Conservation (phyloP, 345 rosid genomes). For the Corymbia maculata region DNA sequence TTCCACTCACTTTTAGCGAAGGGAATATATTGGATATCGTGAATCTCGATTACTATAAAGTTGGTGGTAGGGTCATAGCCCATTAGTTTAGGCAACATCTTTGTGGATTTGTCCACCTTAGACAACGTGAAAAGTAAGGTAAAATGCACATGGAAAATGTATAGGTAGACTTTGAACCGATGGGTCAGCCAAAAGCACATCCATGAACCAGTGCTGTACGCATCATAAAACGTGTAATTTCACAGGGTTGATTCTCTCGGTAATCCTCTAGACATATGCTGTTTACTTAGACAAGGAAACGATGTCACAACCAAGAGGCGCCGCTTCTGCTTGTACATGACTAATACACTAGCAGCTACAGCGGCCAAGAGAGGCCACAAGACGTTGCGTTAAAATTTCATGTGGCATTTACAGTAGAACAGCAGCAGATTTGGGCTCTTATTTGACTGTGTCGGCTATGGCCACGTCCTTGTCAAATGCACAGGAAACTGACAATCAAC, state of each 20-base stretch:
- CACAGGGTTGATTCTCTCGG: not conserved
- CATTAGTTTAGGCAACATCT: not conserved
- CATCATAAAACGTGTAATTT: not conserved
- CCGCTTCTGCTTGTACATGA: not conserved
- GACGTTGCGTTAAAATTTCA: not conserved
- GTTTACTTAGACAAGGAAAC: not conserved
- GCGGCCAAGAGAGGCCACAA: not conserved
- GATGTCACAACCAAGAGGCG: not conserved
- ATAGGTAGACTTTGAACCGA: not conserved
- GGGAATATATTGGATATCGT: not conserved
- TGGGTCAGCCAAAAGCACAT: not conserved
- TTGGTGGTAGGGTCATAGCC: not conserved
- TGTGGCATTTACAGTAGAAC: not conserved
- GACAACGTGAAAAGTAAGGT: not conserved
- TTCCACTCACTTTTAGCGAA: not conserved
- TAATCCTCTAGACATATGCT: not conserved
- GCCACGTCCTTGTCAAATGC: not conserved
- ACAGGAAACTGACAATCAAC: not conserved
- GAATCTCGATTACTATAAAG: not conserved
- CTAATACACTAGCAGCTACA: not conserved
- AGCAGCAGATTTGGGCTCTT: not conserved
- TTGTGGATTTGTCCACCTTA: not conserved
- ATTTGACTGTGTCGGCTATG: not conserved
- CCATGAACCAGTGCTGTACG: not conserved
- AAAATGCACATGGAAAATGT: not conserved